Evolutionary conservation across 2,329 filamentous ascomycete genomes (phyloP), one percentile per base, ranked within the genome.

Genomic region (Exophiala oligosperma): DNA sequence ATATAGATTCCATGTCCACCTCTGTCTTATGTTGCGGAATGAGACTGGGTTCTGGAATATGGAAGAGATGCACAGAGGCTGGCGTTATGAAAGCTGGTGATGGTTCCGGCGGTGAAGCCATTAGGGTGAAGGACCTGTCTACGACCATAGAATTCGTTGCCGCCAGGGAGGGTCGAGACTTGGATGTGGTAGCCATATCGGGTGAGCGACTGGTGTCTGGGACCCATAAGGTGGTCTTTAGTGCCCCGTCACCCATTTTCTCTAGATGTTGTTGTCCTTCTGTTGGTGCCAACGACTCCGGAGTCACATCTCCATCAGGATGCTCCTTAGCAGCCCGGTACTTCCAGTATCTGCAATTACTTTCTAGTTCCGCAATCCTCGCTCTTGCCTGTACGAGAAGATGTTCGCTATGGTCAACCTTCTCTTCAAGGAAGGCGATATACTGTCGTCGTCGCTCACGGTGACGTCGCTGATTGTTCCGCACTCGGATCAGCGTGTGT

Each of bases 381-480:
- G 48, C 48, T 50, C 23, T 29, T 50, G 48, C 48, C 21, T 50
- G 24, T 8, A 21, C 48, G 5, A 50, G 48, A 35, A 29, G 48
- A 35, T 21, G 17, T 21, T 50, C 48, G 9, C 48, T 54, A 35
- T 54, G 46, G 11, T 60, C 24, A 14, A 62, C 57, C 44, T 57
- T 62, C 32, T 54, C 32, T 38, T 64, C 59, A n/a, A 64, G 38
- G 12, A 51, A 32, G 23, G 35, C 35, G 40, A 64, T 54, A 29
- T 62, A 62, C 56, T 60, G 37, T 28, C 52, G 48, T 21, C 51
- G 49, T 28, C 62, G 53, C 21, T 50, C 53, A 9, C 62, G 62
- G 47, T 51, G 59, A 35, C 57, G 57, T 29, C 62, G 60, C 50
- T 64, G 62, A 52, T 64, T 64, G 48, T 62, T 62, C 32, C 62